Base-by-base conservation (phyloP, 768 basidiomycete genomes). In the Amanita pallidorosea region DNA sequence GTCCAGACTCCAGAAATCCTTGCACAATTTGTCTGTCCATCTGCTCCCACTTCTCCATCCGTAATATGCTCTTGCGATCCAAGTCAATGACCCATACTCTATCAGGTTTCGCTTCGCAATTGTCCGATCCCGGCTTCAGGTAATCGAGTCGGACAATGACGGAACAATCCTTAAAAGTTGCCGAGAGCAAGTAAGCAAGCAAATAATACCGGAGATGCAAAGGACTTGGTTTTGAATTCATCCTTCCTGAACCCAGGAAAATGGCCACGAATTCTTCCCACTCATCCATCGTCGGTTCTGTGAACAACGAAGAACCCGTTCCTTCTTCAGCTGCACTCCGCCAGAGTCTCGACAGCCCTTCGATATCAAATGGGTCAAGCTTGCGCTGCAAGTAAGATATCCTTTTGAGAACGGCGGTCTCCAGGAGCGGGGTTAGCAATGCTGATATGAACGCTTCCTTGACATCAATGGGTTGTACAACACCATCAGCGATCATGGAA, bases 111-210 rank as follows among this genome's bases (percentile, higher is more conserved):
- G 55, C 53, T 7, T 3, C 43, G 12, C 20, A 27, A 35, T 13
- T 27, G 18, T 52, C 45, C 12, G 49, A 31, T 5, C 53, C 22
- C 34, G 50, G 45, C n/a, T 53, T 58, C 40, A 70, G 51, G 53
- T 62, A 61, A 53, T 67, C 62, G 20, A 72, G 57, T 53, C 67
- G 65, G 49, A 68, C 53, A 53, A 76, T 64, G 43, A 70, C 59
- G 20, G 94, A 96, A 67, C 95, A 99, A 64, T 99, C 95, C 64
- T 99, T 99, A 75, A 99, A 92, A 5, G 88, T 88, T 22, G 90
- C 90, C 4, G 91, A 91, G 47, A 97, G 81, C 18, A 92, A 69
- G 63, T 89, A 89, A 7, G 88, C 83, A 43, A 88, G 67, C 37
- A 82, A 61, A 56, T 85, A 78, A 57, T 85, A 77, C 36, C 78